Conservation (phyloP, 768 basidiomycete genomes). For the Pisolithus orientalis region DNA sequence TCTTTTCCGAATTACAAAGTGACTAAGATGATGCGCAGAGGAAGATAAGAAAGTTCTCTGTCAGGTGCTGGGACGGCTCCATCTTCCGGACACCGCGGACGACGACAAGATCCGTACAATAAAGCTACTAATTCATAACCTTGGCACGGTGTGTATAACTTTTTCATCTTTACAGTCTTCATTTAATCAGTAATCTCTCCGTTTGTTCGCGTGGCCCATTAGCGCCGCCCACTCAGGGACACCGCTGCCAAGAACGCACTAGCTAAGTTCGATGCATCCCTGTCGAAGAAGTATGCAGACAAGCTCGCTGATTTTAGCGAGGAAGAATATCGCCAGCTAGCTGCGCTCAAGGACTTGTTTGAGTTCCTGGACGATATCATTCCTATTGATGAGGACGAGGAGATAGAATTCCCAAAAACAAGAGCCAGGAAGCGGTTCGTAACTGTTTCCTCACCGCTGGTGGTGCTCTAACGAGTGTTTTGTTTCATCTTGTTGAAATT, state of each 20-base stretch:
- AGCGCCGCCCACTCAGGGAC: conserved; percentile 60
- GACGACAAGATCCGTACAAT: conserved; percentile 56
- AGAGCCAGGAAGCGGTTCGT: conserved; percentile 48
- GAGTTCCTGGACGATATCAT: conserved; percentile 68
- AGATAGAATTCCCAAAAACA: conserved; percentile 33
- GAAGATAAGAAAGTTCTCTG: conserved; percentile 55
- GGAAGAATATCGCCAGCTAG: conserved; percentile 61
- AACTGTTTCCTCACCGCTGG: neutral
- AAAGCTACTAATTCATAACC: conserved; percentile 51
- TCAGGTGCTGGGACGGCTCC: conserved; percentile 50
- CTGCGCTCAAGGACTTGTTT: conserved; percentile 58
- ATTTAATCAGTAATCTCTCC: too few species aligned
- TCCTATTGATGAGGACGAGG: conserved; percentile 59
- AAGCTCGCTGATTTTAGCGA: conserved; percentile 69
- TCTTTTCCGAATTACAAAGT: neutral
- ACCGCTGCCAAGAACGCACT: conserved; percentile 61
- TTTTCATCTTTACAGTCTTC: neutral
- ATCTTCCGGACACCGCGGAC: conserved; percentile 61
- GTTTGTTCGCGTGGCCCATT: neutral
- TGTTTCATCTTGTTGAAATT: too few species aligned
- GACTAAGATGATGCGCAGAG: conserved; percentile 27
- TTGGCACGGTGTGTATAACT: conserved; percentile 23
- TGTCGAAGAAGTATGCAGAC: conserved; percentile 67
- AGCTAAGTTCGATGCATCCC: conserved; percentile 55
- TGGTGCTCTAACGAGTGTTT: too few species aligned